phyloP scores from a whole-genome alignment of 1,284 basidiomycete species.

The Irpex lacteus region DNA sequence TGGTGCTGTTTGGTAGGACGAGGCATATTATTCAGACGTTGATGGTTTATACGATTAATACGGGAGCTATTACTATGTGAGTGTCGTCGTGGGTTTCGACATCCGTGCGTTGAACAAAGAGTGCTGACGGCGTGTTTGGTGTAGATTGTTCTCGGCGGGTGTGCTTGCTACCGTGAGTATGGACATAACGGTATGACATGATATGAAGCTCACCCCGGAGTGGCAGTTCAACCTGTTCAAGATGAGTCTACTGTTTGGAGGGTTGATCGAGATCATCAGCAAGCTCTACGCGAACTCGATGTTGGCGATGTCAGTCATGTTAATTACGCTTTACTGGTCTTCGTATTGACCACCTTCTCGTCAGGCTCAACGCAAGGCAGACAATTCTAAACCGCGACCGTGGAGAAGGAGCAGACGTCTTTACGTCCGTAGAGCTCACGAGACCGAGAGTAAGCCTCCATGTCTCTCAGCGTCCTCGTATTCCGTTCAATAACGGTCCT shows the following conservation, averaged over 20 bases:
- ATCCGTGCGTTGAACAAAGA: too few species aligned
- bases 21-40: constrained; percentile 3
- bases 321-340: too few species aligned
- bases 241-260: constrained; percentile 1
- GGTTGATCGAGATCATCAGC: background rate
- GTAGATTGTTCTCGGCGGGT: background rate
- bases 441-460: background rate
- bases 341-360: too few species aligned
- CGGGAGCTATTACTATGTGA: constrained; percentile 6
- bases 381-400: background rate
- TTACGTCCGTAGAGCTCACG: background rate
- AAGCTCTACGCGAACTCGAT: background rate
- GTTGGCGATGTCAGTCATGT: background rate
- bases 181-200: background rate
- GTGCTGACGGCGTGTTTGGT: background rate
- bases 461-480: too few species aligned
- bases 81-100: too few species aligned
- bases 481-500: background rate
- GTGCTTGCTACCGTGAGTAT: background rate
- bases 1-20: background rate
- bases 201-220: background rate
- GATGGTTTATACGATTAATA: constrained; percentile 9
- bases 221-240: constrained; percentile 6
- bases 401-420: background rate
- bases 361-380: background rate